Percentiles rank a stretch among this genome's conserved stretches.
phyloP scores from a whole-genome alignment of 192 early-diverging fungal species.

The Podila horticola region DNA sequence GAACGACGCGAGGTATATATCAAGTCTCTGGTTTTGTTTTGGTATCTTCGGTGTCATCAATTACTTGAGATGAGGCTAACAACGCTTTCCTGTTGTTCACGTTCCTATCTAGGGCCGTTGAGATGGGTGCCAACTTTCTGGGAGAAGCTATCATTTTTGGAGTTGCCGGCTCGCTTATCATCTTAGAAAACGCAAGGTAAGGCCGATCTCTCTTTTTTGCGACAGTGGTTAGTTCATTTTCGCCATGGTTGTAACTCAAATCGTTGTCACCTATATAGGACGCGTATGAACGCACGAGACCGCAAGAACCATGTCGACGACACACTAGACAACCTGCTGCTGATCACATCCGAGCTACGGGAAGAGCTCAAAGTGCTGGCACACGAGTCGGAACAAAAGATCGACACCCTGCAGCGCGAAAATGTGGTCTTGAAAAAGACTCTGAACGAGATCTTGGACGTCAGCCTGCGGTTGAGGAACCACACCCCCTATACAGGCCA shows the following conservation, averaged over 20 bases:
- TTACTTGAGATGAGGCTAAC: background rate
- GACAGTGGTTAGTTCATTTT: background rate
- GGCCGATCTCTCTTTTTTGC: constrained; percentile 5
- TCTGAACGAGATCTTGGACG: constrained; percentile 61
- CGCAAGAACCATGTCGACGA: constrained; percentile 61
- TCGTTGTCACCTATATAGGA: constrained; percentile 31
- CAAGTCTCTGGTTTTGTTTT: no score
- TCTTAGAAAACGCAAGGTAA: constrained; percentile 77
- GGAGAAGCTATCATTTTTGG: constrained; percentile 82
- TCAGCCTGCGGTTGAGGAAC: constrained; percentile 54
- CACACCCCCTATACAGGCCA: constrained; percentile 58
- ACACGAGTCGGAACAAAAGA: constrained; percentile 20
- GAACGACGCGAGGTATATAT: constrained; percentile 74
- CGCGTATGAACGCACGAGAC: constrained; percentile 57
- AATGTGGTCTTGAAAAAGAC: constrained; percentile 54
- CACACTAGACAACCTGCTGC: constrained; percentile 65
- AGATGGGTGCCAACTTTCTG: constrained; percentile 83
- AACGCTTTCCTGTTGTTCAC: background rate
- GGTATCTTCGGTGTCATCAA: background rate
- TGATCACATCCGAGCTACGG: constrained; percentile 42
- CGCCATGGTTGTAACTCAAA: background rate
- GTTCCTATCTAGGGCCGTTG: constrained; percentile 66
- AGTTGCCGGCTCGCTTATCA: constrained; percentile 76
- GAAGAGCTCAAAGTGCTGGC: constrained; percentile 53
- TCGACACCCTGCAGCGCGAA: constrained; percentile 56